These are phyloP conservation scores for Phytopythium vexans DNA, from an alignment of 352 stramenopile genomes.

Conservation along the genomic window DNA sequence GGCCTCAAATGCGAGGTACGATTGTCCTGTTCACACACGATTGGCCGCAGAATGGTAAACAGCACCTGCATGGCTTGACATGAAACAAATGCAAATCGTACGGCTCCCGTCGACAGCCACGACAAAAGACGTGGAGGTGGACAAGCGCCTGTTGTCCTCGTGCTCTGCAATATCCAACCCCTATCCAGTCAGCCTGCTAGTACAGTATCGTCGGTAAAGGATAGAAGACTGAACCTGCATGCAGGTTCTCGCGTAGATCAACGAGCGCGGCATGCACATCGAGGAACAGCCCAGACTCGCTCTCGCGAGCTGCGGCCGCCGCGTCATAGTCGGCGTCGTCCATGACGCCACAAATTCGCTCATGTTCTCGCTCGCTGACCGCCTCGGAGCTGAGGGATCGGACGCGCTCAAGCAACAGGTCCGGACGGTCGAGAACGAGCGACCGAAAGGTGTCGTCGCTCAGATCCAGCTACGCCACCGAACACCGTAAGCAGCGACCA, in stretches of 20 bases:
- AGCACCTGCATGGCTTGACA: not conserved
- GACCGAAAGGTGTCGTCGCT: conserved; percentile 45
- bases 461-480: conserved; percentile 15
- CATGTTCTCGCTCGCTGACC: conserved; percentile 33
- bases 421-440: conserved; percentile 34
- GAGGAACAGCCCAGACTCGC: conserved; percentile 60
- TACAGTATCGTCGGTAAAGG: not conserved
- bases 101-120: conserved; percentile 67
- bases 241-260: conserved; percentile 28
- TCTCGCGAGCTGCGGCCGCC: conserved; percentile 46
- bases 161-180: conserved; percentile 26
- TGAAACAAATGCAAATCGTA: conserved; percentile 16
- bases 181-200: not conserved
- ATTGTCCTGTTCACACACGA: conserved; percentile 34
- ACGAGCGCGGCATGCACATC: conserved; percentile 42
- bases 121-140: conserved; percentile 41
- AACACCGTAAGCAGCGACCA: conserved; percentile 4
- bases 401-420: conserved; percentile 29
- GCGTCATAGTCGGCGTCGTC: conserved; percentile 58
- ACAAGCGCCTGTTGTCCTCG: conserved; percentile 26
- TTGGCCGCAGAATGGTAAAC: not conserved
- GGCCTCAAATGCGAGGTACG: conserved; percentile 56
- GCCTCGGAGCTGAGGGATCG: conserved; percentile 18
- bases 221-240: conserved; percentile 12
- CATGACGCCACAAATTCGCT: conserved; percentile 43